Conservation (phyloP, 805 yeast species). For the Teunomyces panamensis region DNA sequence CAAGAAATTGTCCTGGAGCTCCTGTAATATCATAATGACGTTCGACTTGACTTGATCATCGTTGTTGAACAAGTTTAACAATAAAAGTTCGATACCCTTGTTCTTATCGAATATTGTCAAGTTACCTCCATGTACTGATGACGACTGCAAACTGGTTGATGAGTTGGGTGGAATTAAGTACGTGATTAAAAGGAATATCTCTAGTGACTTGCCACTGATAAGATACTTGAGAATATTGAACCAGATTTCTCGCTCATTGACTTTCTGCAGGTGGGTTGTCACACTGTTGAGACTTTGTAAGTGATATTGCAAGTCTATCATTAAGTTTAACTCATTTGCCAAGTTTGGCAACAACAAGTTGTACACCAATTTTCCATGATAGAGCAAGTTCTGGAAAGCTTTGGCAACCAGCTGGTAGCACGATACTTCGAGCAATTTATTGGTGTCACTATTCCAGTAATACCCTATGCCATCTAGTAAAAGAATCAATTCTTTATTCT, state of each 20-base stretch:
- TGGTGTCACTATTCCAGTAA: constrained; percentile 41
- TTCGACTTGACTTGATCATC: constrained; percentile 40
- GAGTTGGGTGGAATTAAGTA: constrained; percentile 42
- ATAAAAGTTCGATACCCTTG: constrained; percentile 41
- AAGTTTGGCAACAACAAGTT: constrained; percentile 33
- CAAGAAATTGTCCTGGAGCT: constrained; percentile 40
- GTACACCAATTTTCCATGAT: constrained; percentile 29
- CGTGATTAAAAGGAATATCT: constrained; percentile 36
- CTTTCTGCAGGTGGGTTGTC: constrained; percentile 11
- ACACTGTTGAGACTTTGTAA: constrained; percentile 33
- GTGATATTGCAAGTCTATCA: constrained; percentile 43
- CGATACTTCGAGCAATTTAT: constrained; percentile 38
- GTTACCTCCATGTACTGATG: constrained; percentile 38
- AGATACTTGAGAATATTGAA: constrained; percentile 40
- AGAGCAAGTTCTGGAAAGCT: constrained; percentile 33
- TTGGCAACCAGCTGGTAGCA: constrained; percentile 38
- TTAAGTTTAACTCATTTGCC: constrained; percentile 38
- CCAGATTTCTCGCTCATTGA: constrained; percentile 38
- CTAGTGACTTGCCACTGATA: constrained; percentile 40
- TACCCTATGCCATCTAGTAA: constrained; percentile 43
- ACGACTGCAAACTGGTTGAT: constrained; percentile 36
- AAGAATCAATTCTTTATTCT: constrained; percentile 19
- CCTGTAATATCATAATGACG: constrained; percentile 41
- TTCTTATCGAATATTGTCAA: constrained; percentile 43
- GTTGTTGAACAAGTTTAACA: constrained; percentile 39